A percentile compares a stretch with the other conserved stretches of the same genome.
phyloP scores from a whole-genome alignment of 2,329 filamentous ascomycete genomes.

The Fusarium sp. region DNA sequence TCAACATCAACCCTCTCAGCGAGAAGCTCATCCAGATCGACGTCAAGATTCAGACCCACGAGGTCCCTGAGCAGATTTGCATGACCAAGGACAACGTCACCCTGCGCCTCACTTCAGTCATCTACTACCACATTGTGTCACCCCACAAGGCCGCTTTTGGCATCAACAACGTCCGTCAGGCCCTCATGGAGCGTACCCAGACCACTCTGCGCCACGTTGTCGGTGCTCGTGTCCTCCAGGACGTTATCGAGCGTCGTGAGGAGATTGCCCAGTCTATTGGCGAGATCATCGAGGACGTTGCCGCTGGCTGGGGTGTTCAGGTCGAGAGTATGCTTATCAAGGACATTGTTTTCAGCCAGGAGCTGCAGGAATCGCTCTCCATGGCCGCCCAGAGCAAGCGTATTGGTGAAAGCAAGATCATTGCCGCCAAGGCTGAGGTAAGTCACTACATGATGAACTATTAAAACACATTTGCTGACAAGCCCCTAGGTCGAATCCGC shows the following conservation, averaged over 20 bases:
- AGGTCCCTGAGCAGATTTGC: conserved; percentile 96
- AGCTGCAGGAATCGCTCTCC: conserved; percentile 94
- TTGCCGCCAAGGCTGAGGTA: conserved; percentile 91
- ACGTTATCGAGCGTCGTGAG: conserved; percentile 98
- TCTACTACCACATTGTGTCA: conserved; percentile 98
- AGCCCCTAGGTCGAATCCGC: conserved; percentile 82
- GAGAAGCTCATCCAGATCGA: conserved; percentile 93
- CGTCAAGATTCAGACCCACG: conserved; percentile 99
- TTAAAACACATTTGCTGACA: background rate
- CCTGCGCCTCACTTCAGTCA: conserved; percentile 92
- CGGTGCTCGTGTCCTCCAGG: conserved; percentile 94
- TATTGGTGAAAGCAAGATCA: conserved; percentile 98
- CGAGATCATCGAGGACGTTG: conserved; percentile 98
- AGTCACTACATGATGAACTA: background rate
- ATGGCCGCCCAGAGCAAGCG: conserved; percentile 99
- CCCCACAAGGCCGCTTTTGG: conserved; percentile 98
- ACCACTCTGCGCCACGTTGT: conserved; percentile 98
- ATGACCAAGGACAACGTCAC: conserved; percentile 99
- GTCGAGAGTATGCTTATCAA: conserved; percentile 99
- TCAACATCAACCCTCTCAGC: conserved; percentile 96
- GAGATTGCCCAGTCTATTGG: conserved; percentile 96
- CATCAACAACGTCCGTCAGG: conserved; percentile 93
- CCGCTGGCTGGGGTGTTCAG: conserved; percentile 92
- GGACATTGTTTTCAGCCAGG: conserved; percentile 97
- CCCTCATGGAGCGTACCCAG: conserved; percentile 97